Conservation (phyloP, 345 rosid species). For the Sonneratia caseolaris region DNA sequence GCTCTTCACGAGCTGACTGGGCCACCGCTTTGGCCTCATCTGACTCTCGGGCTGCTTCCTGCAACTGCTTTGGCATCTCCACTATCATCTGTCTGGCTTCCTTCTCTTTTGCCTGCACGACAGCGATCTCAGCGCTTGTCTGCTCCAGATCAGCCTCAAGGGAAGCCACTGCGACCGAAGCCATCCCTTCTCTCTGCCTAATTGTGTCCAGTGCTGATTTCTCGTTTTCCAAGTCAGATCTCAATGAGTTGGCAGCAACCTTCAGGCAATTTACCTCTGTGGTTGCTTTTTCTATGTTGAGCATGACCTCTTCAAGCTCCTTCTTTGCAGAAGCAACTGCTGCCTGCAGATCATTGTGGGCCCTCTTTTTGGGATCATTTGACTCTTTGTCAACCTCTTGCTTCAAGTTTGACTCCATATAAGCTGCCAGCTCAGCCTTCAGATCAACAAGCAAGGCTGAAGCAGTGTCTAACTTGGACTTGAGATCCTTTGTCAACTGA, state of each 20-base stretch:
- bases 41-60: constrained; percentile 61
- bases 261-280: constrained; percentile 64
- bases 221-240: constrained; percentile 59
- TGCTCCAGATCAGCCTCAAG: constrained; percentile 66
- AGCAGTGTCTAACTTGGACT: constrained; percentile 55
- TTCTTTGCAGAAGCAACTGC: constrained; percentile 63
- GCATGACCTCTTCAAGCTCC: constrained; percentile 76
- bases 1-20: constrained; percentile 61
- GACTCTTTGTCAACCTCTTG: constrained; percentile 26
- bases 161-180: constrained; percentile 63
- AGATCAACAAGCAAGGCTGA: constrained; percentile 62
- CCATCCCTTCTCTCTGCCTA: constrained; percentile 85
- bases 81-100: constrained; percentile 52
- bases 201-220: constrained; percentile 43
- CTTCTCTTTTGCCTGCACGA: constrained; percentile 51
- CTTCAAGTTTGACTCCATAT: constrained; percentile 50
- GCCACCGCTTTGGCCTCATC: constrained; percentile 69
- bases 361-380: constrained; percentile 27
- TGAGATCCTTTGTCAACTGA: constrained; percentile 59
- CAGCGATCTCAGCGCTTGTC: constrained; percentile 44
- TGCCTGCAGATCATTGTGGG: constrained; percentile 41
- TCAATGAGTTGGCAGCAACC: constrained; percentile 53
- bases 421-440: constrained; percentile 71
- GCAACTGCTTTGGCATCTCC: constrained; percentile 67
- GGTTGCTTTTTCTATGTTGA: constrained; percentile 63